Conservation (phyloP, 179 eudicot species). For the Beta corolliflora region DNA sequence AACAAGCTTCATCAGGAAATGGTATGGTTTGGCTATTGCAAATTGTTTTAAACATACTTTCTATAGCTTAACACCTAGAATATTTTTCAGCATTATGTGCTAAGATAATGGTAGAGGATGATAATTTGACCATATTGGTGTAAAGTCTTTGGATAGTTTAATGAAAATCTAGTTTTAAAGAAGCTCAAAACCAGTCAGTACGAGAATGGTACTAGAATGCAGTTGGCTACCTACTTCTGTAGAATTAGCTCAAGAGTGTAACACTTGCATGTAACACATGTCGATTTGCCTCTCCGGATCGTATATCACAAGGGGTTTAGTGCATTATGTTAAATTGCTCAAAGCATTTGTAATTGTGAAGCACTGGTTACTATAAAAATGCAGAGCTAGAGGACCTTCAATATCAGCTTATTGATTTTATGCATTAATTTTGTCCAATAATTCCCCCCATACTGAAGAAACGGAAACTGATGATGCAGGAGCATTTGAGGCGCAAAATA, state of each 20-base stretch:
- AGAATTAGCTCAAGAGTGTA: too few relatives aligned
- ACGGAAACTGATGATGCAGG: slow-evolving; percentile 41
- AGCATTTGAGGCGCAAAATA: slow-evolving; percentile 51
- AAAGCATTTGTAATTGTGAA: not conserved
- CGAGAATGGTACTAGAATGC: not conserved
- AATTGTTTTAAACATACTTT: not conserved
- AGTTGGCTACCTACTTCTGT: too few relatives aligned
- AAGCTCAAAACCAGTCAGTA: not conserved
- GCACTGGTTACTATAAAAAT: not conserved
- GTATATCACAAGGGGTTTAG: too few relatives aligned
- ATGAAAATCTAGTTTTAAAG: not conserved
- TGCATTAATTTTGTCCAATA: not conserved
- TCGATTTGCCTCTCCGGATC: too few relatives aligned
- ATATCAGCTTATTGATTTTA: not conserved
- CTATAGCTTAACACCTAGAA: not conserved
- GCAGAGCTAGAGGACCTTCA: not conserved
- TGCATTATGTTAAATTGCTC: too few relatives aligned
- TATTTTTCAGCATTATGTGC: too few relatives aligned
- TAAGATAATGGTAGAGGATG: not conserved
- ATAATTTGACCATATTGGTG: too few relatives aligned
- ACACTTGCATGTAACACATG: too few relatives aligned
- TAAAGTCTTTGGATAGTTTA: not conserved
- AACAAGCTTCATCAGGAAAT: slow-evolving; percentile 65
- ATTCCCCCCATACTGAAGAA: not conserved
- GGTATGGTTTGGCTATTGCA: slow-evolving; percentile 38